Percentiles rank a stretch among this genome's conserved stretches.
Evolutionary conservation across 1,139 yeast species (phyloP).

Genomic region (Arxiozyma telluris): DNA sequence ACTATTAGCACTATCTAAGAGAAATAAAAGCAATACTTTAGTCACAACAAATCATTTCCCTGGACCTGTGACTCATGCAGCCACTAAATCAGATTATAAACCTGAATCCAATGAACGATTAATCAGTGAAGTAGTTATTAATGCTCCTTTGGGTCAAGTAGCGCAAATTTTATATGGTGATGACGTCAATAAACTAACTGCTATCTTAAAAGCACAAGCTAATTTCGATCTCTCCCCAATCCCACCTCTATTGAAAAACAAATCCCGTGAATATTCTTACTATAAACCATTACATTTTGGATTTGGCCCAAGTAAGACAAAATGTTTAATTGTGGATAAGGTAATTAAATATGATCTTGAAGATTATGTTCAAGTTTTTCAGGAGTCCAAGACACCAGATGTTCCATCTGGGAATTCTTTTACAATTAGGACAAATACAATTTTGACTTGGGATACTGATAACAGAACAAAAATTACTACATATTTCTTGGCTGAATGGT

Average conservation of each 20-base stretch:
- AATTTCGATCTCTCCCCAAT: conserved; percentile 60
- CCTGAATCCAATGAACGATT: conserved; percentile 53
- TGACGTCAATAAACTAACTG: conserved; percentile 47
- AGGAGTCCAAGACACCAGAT: conserved; percentile 76
- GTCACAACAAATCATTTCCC: conserved; percentile 8
- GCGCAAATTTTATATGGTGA: conserved; percentile 63
- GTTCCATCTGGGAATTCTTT: conserved; percentile 89
- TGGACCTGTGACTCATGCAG: conserved; percentile 42
- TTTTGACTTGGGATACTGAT: conserved; percentile 60
- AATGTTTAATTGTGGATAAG: conserved; percentile 65
- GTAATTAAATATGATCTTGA: conserved; percentile 54
- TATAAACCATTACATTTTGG: conserved; percentile 73
- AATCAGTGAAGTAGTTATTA: conserved; percentile 50
- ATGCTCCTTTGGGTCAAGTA: conserved; percentile 76
- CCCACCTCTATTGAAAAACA: conserved; percentile 37
- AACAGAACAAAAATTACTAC: conserved; percentile 61
- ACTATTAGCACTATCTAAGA: background rate
- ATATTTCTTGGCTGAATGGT: conserved; percentile 73
- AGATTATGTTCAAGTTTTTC: conserved; percentile 50
- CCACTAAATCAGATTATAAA: conserved; percentile 44
- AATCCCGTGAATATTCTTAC: conserved; percentile 55
- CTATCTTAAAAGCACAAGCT: conserved; percentile 53
- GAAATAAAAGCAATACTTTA: conserved; percentile 3
- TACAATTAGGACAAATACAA: conserved; percentile 54
- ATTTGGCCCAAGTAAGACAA: conserved; percentile 90